A percentile compares a stretch with the other conserved stretches of the same genome.
These are phyloP conservation scores for Graphilbum ipis-grandicollis DNA, from an alignment of 2,329 filamentous ascomycete genomes.

Conservation along the genomic window DNA sequence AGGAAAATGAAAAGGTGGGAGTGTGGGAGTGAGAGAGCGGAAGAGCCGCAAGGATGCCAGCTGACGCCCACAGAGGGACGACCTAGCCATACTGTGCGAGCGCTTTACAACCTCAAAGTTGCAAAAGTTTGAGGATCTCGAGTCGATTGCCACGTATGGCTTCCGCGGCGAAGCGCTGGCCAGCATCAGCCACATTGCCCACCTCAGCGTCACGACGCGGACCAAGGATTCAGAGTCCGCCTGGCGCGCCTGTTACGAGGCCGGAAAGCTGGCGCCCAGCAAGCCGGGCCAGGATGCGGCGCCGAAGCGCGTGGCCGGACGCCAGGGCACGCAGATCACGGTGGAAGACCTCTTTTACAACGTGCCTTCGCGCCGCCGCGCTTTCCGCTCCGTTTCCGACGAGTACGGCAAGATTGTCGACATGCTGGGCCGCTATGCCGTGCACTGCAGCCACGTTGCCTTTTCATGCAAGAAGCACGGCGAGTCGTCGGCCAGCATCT, in stretches of 20 bases:
- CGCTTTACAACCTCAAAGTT: slow-evolving; percentile 95
- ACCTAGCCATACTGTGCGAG: slow-evolving; percentile 81
- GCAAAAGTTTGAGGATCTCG: slow-evolving; percentile 80
- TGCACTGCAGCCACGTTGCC: slow-evolving; percentile 79
- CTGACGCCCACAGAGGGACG: slow-evolving; percentile 87
- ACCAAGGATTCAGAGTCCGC: slow-evolving; percentile 77
- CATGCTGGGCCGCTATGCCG: slow-evolving; percentile 78
- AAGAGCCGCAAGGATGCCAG: too few relatives aligned
- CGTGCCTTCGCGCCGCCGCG: slow-evolving; percentile 68
- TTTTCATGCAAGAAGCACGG: slow-evolving; percentile 97
- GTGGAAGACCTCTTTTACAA: slow-evolving; percentile 98
- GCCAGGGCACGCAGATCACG: slow-evolving; percentile 83
- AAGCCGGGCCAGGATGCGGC: slow-evolving; percentile 80
- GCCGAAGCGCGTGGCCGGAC: slow-evolving; percentile 73
- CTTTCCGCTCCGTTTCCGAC: slow-evolving; percentile 81
- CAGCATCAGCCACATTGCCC: slow-evolving; percentile 96
- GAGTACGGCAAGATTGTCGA: slow-evolving; percentile 98
- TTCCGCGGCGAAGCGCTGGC: slow-evolving; percentile 92
- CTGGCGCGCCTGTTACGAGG: slow-evolving; percentile 76
- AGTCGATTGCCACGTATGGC: slow-evolving; percentile 86
- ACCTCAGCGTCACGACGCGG: slow-evolving; percentile 86
- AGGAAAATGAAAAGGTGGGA: too few relatives aligned
- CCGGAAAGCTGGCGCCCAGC: slow-evolving; percentile 61
- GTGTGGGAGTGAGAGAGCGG: too few relatives aligned
- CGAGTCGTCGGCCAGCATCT: slow-evolving; percentile 66